Percentiles rank a stretch among this genome's conserved stretches.
These are phyloP conservation scores for Nidularia sp. DNA, from an alignment of 768 basidiomycete genomes.

Conservation along the genomic window DNA sequence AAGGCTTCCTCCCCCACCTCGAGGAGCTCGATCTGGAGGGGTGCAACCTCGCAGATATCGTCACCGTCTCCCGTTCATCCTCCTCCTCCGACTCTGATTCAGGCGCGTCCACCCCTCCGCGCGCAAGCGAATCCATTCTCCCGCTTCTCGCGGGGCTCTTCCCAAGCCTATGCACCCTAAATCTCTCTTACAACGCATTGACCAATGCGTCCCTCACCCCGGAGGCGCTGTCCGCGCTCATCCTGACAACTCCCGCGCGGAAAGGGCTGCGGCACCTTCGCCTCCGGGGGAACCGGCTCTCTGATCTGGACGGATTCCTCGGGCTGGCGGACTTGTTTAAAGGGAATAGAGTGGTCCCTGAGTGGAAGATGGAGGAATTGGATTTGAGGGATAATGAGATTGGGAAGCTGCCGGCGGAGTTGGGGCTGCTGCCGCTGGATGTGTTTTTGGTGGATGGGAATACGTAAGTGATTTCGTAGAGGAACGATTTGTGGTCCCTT, in stretches of 20 bases:
- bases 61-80: constrained; percentile 37
- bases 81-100: constrained; percentile 17
- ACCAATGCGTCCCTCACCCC: constrained; percentile 48
- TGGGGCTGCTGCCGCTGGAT: constrained; percentile 75
- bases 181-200: constrained; percentile 72
- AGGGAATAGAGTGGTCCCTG: constrained; percentile 54
- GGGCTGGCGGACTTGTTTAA: constrained; percentile 61
- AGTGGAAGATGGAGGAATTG: constrained; percentile 78
- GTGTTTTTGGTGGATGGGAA: constrained; percentile 85
- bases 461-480: constrained; percentile 39
- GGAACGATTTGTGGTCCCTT: no score
- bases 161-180: constrained; percentile 63
- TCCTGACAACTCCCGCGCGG: constrained; percentile 43
- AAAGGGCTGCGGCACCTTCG: constrained; percentile 63
- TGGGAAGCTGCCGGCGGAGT: constrained; percentile 58
- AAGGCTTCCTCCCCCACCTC: constrained; percentile 52
- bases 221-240: constrained; percentile 43
- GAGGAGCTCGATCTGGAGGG: constrained; percentile 76
- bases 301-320: constrained; percentile 58
- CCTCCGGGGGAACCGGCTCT: constrained; percentile 65
- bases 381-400: constrained; percentile 84
- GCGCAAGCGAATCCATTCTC: constrained; percentile 51
- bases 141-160: constrained; percentile 61
- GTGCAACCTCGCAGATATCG: constrained; percentile 60
- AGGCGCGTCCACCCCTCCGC: constrained; percentile 30